A percentile compares a stretch with the other conserved stretches of the same genome.
Conservation (phyloP, 148 eudicot species). For the Spergularia bocconei region DNA sequence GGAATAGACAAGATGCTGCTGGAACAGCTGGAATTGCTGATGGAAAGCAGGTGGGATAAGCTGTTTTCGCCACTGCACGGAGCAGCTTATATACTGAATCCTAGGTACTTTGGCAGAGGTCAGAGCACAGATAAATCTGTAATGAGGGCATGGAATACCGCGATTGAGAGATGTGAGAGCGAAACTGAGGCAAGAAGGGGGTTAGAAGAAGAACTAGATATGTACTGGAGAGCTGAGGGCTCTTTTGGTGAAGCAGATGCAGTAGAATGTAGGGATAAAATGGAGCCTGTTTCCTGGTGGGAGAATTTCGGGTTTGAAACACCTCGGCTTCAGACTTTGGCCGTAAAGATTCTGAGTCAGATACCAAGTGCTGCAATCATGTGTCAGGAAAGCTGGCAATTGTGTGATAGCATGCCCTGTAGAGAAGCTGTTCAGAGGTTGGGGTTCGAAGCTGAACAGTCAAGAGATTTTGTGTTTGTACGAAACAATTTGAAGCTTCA, state of each 20-base stretch:
- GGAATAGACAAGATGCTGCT: constrained; percentile 21
- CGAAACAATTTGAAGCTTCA: constrained; percentile 41
- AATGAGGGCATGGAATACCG: constrained; percentile 39
- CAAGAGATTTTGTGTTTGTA: constrained; percentile 40
- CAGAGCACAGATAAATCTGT: constrained; percentile 29
- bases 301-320: constrained; percentile 49
- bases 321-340: constrained; percentile 36
- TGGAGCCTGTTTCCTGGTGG: constrained; percentile 55
- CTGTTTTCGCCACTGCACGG: constrained; percentile 46
- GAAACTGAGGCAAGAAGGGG: constrained; percentile 24
- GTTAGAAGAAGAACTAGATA: constrained; percentile 35
- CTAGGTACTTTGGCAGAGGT: constrained; percentile 35
- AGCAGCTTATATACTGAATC: constrained; percentile 36
- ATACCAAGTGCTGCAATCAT: constrained; percentile 33
- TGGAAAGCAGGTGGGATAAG: constrained; percentile 40
- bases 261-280: constrained; percentile 36
- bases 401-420: constrained; percentile 34
- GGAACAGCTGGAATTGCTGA: constrained; percentile 31
- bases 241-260: constrained; percentile 43
- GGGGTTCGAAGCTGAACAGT: constrained; percentile 29
- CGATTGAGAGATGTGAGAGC: constrained; percentile 34
- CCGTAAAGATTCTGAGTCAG: constrained; percentile 40
- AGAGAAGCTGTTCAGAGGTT: constrained; percentile 26
- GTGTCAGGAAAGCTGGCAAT: constrained; percentile 35
- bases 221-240: constrained; percentile 29